phyloP scores from a whole-genome alignment of 108 stramenopile species.

The Skeletonema grethae region DNA sequence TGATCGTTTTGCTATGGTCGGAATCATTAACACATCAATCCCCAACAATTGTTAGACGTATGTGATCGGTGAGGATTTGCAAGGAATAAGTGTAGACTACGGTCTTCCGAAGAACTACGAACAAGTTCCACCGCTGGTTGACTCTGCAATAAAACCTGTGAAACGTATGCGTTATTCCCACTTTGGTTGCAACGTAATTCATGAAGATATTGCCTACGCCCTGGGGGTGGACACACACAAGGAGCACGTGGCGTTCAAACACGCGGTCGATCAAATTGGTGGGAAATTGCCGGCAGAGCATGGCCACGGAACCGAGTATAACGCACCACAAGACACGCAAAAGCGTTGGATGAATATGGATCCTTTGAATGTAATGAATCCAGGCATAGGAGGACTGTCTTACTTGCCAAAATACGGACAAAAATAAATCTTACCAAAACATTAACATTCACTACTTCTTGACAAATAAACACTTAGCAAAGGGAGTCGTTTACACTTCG shows the following conservation, averaged over 20 bases:
- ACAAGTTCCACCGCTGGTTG: conserved; percentile 42
- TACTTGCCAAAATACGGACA: conserved; percentile 29
- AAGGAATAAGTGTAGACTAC: conserved; percentile 85
- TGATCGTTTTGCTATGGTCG: not conserved
- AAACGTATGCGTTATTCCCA: conserved; percentile 88
- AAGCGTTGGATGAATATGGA: conserved; percentile 84
- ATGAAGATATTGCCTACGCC: conserved; percentile 82
- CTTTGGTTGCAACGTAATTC: conserved; percentile 88
- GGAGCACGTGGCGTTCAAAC: conserved; percentile 72
- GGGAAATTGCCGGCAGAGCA: conserved; percentile 84
- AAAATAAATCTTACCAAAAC: not conserved
- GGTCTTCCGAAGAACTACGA: conserved; percentile 76
- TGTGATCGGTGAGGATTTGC: conserved; percentile 74
- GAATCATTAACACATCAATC: not conserved
- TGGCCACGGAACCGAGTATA: conserved; percentile 87
- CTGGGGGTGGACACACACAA: conserved; percentile 70
- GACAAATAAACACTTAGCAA: not conserved
- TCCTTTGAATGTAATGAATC: conserved; percentile 86
- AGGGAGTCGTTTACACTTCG: not conserved
- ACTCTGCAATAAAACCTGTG: conserved; percentile 47
- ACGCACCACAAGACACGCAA: conserved; percentile 69
- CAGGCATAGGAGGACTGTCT: conserved; percentile 78
- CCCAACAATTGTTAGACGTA: conserved; percentile 44
- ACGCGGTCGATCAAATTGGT: conserved; percentile 56
- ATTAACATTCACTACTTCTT: not conserved